Conservation (phyloP, 768 basidiomycete species). For the Tephrocybe rancida region DNA sequence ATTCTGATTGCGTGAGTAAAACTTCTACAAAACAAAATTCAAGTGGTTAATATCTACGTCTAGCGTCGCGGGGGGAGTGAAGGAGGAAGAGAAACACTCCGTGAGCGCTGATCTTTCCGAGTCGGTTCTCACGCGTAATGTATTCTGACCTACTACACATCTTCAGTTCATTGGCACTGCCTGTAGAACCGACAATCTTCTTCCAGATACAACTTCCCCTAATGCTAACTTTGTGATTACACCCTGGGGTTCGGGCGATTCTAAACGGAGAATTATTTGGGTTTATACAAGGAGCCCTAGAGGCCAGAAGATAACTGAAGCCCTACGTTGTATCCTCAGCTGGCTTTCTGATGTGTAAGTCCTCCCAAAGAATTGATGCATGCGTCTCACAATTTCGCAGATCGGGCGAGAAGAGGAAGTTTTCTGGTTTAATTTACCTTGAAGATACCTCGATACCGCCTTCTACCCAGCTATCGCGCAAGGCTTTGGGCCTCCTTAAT, state of each 20-base stretch:
- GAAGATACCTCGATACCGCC: background rate
- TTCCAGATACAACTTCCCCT: no score
- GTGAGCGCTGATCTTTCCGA: background rate
- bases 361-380: background rate
- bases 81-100: background rate
- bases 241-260: background rate
- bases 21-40: no score
- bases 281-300: background rate
- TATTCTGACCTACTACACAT: background rate
- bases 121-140: no score
- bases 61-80: background rate
- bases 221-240: background rate
- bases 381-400: background rate
- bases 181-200: background rate
- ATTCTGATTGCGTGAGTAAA: background rate
- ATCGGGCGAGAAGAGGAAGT: background rate
- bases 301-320: background rate
- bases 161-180: background rate
- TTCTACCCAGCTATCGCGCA: background rate
- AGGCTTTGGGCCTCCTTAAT: background rate
- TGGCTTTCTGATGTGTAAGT: constrained; percentile 1
- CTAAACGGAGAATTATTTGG: background rate
- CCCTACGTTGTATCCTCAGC: background rate
- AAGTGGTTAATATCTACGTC: background rate
- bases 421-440: constrained; percentile 6